A percentile compares a stretch with the other conserved stretches of the same genome.
phyloP scores from a whole-genome alignment of 345 rosid genomes.

The Eucalyptus caleyi region DNA sequence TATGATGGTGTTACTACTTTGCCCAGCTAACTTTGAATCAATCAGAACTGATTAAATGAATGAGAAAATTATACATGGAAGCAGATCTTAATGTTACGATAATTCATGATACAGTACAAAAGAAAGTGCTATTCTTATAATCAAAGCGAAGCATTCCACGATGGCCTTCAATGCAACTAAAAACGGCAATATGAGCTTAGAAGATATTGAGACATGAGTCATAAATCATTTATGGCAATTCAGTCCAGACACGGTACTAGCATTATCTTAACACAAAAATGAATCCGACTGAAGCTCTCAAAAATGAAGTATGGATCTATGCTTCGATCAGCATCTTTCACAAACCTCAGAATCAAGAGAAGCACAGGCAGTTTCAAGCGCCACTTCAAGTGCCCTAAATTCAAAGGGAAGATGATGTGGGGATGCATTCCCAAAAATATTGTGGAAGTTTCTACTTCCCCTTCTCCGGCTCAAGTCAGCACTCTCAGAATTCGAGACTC shows the following conservation, averaged over 20 bases:
- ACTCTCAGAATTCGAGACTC: constrained; percentile 65
- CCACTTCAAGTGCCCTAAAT: constrained; percentile 90
- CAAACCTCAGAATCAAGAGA: constrained; percentile 94
- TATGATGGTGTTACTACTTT: neutral
- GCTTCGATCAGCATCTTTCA: neutral
- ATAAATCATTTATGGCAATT: neutral
- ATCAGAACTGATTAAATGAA: neutral
- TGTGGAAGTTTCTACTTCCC: constrained; percentile 51
- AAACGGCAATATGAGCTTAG: neutral
- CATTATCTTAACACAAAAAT: neutral
- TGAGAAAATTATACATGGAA: neutral
- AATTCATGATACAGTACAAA: neutral
- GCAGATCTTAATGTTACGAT: neutral
- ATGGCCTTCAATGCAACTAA: neutral
- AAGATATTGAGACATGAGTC: neutral
- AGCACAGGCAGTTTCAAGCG: constrained; percentile 87
- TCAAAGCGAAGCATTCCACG: neutral
- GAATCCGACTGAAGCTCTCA: neutral
- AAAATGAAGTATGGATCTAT: neutral
- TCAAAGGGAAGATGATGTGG: constrained; percentile 96
- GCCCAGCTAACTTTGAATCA: neutral
- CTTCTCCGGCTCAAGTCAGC: constrained; percentile 37
- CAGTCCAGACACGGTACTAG: neutral
- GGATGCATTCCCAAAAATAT: constrained; percentile 45
- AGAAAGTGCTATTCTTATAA: neutral